Conservation (phyloP, 306 rosid genomes). For the Astragalus glycyphyllos region DNA sequence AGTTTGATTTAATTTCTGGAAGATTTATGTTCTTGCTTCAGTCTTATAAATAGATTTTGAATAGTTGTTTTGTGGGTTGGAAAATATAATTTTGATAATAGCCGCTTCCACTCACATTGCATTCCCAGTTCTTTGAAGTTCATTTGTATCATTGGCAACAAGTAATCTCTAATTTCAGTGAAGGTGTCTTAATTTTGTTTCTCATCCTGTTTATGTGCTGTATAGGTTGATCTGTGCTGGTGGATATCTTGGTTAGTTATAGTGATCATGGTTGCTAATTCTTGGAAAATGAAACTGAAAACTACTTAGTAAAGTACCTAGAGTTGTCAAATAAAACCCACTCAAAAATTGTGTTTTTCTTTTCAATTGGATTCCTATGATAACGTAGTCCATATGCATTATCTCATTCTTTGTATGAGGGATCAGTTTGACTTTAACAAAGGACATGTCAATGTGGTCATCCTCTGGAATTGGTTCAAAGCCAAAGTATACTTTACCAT, state of each 20-base stretch:
- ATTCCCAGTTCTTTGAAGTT: neutral
- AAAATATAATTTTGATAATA: slow-evolving; percentile 6
- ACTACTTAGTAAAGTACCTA: too few species aligned
- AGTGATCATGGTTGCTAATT: too few species aligned
- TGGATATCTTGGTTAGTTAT: neutral
- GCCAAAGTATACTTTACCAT: neutral
- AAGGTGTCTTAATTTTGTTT: slow-evolving; percentile 10
- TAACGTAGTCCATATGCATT: too few species aligned
- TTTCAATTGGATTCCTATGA: too few species aligned
- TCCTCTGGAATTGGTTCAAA: slow-evolving; percentile 26
- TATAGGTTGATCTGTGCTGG: slow-evolving; percentile 2
- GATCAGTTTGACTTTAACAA: slow-evolving; percentile 18
- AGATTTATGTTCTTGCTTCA: slow-evolving; percentile 16
- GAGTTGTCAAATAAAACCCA: too few species aligned
- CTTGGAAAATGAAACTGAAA: too few species aligned
- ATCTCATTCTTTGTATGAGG: neutral
- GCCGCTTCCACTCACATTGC: slow-evolving; percentile 14
- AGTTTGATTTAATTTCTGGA: slow-evolving; percentile 7
- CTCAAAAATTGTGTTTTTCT: too few species aligned
- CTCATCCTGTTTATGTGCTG: neutral
- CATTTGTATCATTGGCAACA: neutral
- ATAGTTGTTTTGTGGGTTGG: neutral
- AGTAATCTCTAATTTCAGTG: neutral
- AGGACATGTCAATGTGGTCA: slow-evolving; percentile 7
- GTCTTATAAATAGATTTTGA: neutral